Evolutionary conservation across 805 yeast genomes (phyloP), one percentile per base, ranked within the genome.

Genomic region (Cyberlindnera meyerae): DNA sequence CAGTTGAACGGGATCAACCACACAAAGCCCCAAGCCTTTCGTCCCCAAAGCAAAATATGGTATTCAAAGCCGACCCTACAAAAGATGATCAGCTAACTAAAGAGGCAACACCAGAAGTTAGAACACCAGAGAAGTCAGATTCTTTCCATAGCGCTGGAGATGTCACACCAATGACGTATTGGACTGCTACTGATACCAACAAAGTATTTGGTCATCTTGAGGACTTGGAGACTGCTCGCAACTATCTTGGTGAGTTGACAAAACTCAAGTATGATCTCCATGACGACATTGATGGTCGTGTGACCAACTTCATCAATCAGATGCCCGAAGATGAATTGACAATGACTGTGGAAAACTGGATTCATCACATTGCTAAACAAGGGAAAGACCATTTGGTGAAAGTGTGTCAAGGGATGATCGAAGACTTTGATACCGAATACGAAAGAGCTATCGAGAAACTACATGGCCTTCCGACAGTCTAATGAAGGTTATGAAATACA

Each of bases 331-430:
- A 72, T 18, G 88, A 83, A 51, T 64, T 83, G 47, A 66, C 73
- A 11, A 76, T 80, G 81, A 74, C 82, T 0, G 71, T 86, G n/a
- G 66, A 69, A 33, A 74, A 82, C 41, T 87, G 95, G 95, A 59
- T 83, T 15, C 51, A 52, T 21, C 64, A 69, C 45, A 71, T 72
- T 48, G 82, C 86, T 0, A 57, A 60, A 11, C 73, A 71, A 44
- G 79, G 82, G 16, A 69, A 69, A 28, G 57, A 57, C 18, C 63
- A 75, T 31, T 63, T 81, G 6, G 54, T 64, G 24, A 63, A 64
- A 20, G 69, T 71, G 20, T 65, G 77, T 24, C 63, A 66, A 5
- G 60, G 55, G 22, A 67, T 82, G 65, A 57, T 78, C 15, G 51
- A 59, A 13, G 63, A 64, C 12, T 73, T 79, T 47, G 68, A 64